Conservation (phyloP, 2,329 filamentous ascomycete species). For the Sporothrix mexicana region DNA sequence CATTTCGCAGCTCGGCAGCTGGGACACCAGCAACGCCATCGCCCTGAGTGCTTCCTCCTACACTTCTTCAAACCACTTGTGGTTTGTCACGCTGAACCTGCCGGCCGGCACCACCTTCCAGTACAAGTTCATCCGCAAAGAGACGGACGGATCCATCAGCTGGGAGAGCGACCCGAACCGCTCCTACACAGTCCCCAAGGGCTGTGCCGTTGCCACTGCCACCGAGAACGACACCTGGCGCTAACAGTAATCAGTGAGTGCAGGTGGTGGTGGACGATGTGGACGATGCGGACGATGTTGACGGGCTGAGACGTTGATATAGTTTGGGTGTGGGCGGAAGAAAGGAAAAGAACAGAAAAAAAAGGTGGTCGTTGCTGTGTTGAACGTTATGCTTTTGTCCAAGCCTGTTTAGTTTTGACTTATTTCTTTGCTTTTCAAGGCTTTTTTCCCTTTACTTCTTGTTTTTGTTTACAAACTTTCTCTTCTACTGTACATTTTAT, state of each 20-base stretch:
- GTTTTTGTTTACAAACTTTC: not conserved
- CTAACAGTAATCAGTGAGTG: conserved; percentile 4
- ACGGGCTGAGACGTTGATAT: not conserved
- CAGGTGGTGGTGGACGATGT: not conserved
- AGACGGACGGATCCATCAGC: conserved; percentile 57
- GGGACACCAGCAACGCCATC: conserved; percentile 62
- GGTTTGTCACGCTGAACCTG: conserved; percentile 63
- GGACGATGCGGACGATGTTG: not conserved
- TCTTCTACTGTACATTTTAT: conserved; percentile 23
- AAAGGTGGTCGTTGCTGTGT: not conserved
- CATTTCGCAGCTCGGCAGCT: conserved; percentile 64
- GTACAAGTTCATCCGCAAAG: conserved; percentile 73
- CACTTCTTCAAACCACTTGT: conserved; percentile 63
- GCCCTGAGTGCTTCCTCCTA: conserved; percentile 65
- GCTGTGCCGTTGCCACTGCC: conserved; percentile 28
- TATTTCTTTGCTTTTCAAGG: not conserved
- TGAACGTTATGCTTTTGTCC: not conserved
- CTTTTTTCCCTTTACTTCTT: not conserved
- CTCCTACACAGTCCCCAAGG: conserved; percentile 43
- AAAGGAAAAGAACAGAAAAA: not conserved
- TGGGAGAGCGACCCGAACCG: conserved; percentile 70
- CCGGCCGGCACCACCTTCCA: conserved; percentile 61
- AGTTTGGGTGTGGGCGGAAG: not conserved
- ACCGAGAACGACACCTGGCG: conserved; percentile 31
- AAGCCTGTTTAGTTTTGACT: not conserved